Evolutionary conservation across 2,329 filamentous ascomycete species (phyloP).

Genomic region (Colletotrichum tanaceti): DNA sequence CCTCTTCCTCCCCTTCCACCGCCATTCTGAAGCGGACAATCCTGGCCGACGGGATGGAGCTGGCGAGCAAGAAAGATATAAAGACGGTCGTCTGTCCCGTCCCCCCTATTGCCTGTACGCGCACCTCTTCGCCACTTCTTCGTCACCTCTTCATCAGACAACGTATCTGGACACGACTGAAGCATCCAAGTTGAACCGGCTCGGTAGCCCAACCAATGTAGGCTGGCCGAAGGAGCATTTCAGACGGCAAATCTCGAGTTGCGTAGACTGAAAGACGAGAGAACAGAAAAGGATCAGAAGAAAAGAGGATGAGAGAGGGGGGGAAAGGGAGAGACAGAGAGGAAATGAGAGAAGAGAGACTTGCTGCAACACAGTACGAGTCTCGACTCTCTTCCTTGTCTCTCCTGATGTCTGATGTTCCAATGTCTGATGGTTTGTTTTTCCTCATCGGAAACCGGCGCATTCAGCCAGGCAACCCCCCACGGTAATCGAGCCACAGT

Average conservation of each 20-base stretch:
- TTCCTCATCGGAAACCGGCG: slow-evolving; percentile 11
- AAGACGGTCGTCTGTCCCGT: slow-evolving; percentile 16
- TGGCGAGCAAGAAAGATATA: slow-evolving; percentile 26
- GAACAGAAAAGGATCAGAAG: too few relatives aligned
- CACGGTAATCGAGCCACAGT: slow-evolving; percentile 31
- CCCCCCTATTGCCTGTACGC: neutral
- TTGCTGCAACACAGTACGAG: slow-evolving; percentile 7
- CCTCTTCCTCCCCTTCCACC: slow-evolving; percentile 26
- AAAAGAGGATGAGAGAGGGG: too few relatives aligned
- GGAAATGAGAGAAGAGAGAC: neutral
- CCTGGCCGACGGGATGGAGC: neutral
- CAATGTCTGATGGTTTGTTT: neutral
- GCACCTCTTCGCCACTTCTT: too few relatives aligned
- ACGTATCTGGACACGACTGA: neutral
- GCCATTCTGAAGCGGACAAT: slow-evolving; percentile 16
- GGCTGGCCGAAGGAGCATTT: neutral
- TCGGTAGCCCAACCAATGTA: neutral
- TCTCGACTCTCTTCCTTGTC: slow-evolving; percentile 13
- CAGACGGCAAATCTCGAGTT: neutral
- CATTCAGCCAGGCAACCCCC: slow-evolving; percentile 14
- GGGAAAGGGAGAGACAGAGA: too few relatives aligned
- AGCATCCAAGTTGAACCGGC: neutral
- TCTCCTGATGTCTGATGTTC: slow-evolving; percentile 9
- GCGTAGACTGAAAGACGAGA: neutral
- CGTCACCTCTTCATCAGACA: neutral